A percentile compares a stretch with the other conserved stretches of the same genome.
phyloP scores from a whole-genome alignment of 2,329 filamentous ascomycete species.

The Pseudogymnoascus pannorum region DNA sequence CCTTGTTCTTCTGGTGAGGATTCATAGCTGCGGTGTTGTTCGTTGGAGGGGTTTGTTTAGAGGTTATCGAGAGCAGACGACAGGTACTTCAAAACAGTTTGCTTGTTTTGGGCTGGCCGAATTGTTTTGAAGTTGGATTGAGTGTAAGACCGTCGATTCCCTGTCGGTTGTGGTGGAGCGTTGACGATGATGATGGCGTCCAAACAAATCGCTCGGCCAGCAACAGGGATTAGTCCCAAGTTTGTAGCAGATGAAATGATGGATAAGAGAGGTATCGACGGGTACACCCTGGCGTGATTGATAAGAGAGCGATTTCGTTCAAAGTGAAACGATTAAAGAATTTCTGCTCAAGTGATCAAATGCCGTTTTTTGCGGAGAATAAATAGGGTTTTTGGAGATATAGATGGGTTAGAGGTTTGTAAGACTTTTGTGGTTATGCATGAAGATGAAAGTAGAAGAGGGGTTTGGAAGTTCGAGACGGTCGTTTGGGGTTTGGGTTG shows the following conservation, averaged over 20 bases:
- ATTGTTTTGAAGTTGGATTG: constrained; percentile 4
- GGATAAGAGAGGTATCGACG: not conserved
- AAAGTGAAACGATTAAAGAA: not conserved
- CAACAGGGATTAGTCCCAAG: constrained; percentile 1
- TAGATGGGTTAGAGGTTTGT: not conserved
- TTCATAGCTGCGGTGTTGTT: constrained; percentile 55
- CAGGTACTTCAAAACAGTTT: not conserved
- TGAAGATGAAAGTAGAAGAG: constrained; percentile 4
- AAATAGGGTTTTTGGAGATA: no score
- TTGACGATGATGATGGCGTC: constrained; percentile 7
- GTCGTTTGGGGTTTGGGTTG: not conserved
- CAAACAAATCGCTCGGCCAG: constrained; percentile 8
- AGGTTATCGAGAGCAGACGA: not conserved
- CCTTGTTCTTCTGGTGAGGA: constrained; percentile 96
- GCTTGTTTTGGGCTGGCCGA: not conserved
- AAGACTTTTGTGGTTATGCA: constrained; percentile 3
- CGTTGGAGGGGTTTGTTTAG: not conserved
- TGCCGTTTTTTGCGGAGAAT: not conserved
- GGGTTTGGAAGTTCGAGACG: constrained; percentile 4
- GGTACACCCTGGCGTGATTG: not conserved
- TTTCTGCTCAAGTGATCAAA: not conserved
- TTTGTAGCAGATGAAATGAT: not conserved
- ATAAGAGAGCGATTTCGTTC: not conserved
- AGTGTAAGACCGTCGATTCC: not conserved
- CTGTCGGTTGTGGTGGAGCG: constrained; percentile 6